Conservation (phyloP, 495 filamentous ascomycete genomes). For the Penicillium paradoxum region DNA sequence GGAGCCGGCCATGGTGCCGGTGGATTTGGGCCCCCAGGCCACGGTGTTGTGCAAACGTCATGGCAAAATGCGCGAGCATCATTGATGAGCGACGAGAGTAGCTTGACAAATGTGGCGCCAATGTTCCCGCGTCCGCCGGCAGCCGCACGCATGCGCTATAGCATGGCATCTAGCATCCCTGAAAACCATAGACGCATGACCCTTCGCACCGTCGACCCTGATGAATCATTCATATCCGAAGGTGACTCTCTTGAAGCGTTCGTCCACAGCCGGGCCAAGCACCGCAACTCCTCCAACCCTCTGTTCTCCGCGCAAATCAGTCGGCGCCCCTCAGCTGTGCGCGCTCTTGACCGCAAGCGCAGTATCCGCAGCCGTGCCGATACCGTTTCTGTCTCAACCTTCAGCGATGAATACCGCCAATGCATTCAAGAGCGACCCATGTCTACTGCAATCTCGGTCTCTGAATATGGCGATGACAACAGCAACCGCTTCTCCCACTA, state of each 20-base stretch:
- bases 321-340: constrained; percentile 33
- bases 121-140: constrained; percentile 39
- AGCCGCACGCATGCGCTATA: constrained; percentile 24
- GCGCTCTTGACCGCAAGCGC: constrained; percentile 34
- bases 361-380: constrained; percentile 39
- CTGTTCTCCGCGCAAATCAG: constrained; percentile 38
- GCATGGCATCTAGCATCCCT: constrained; percentile 25
- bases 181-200: constrained; percentile 34
- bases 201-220: constrained; percentile 32
- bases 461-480: constrained; percentile 39
- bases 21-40: constrained; percentile 42
- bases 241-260: constrained; percentile 43
- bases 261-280: constrained; percentile 40
- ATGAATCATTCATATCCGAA: constrained; percentile 36
- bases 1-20: constrained; percentile 49
- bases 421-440: constrained; percentile 33
- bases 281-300: constrained; percentile 42
- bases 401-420: constrained; percentile 34
- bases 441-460: constrained; percentile 37
- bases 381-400: constrained; percentile 33
- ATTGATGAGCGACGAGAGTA: constrained; percentile 37
- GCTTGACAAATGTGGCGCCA: constrained; percentile 32
- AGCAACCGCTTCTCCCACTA: constrained; percentile 28
- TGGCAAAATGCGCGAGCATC: constrained; percentile 44
- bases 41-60: constrained; percentile 41